Evolutionary conservation across 805 yeast species (phyloP).

Genomic region (Helenozyma rhizophorensis): DNA sequence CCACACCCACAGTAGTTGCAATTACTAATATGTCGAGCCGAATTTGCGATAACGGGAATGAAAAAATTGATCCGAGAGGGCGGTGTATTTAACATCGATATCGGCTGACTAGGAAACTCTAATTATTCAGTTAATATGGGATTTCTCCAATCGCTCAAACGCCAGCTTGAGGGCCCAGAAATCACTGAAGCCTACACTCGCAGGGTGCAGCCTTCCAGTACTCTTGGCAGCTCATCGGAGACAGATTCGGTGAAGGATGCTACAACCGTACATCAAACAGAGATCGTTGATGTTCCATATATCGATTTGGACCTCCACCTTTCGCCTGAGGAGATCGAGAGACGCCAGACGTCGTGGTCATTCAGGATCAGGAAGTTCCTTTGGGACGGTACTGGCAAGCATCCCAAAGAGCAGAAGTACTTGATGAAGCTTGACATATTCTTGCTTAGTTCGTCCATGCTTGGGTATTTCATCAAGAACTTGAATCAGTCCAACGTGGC

Average conservation of each 20-base stretch:
- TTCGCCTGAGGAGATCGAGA: constrained; percentile 15
- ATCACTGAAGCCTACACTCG: constrained; percentile 2
- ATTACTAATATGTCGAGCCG: no score
- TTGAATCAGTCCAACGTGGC: constrained; percentile 16
- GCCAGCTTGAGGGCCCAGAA: constrained; percentile 7
- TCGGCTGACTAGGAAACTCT: no score
- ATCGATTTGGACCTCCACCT: constrained; percentile 9
- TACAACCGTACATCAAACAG: neutral
- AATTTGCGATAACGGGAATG: no score
- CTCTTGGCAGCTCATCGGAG: neutral
- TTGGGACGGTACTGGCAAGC: constrained; percentile 38
- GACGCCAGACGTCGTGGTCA: constrained; percentile 17
- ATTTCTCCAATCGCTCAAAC: neutral
- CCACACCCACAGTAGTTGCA: no score
- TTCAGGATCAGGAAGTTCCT: constrained; percentile 22
- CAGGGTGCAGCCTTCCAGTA: neutral
- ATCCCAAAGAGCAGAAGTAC: constrained; percentile 32
- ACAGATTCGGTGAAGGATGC: neutral
- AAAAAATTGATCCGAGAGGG: no score
- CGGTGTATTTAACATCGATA: no score
- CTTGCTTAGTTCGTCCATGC: constrained; percentile 19
- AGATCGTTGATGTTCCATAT: constrained; percentile 1
- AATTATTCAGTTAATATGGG: no score
- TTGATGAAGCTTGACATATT: constrained; percentile 30
- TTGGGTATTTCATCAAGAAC: constrained; percentile 16